These are phyloP conservation scores for Crucihimalaya himalaica DNA, from an alignment of 345 rosid species.

Conservation along the genomic window DNA sequence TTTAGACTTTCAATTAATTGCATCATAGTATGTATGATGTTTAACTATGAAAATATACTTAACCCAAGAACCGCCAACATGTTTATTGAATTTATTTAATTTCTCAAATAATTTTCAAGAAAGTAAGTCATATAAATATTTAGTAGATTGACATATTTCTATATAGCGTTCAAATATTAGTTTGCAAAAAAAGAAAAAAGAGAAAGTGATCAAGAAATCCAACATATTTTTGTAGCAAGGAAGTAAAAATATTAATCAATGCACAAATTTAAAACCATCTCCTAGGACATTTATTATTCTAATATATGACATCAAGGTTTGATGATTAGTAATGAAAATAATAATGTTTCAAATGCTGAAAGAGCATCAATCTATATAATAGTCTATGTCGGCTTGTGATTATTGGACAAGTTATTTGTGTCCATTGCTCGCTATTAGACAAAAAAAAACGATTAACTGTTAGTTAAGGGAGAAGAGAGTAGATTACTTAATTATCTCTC, in stretches of 20 bases:
- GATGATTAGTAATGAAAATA: conserved; percentile 8
- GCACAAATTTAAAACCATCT: neutral
- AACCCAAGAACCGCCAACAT: neutral
- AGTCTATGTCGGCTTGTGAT: conserved; percentile 13
- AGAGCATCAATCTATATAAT: neutral
- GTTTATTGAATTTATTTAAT: neutral
- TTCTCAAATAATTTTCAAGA: neutral
- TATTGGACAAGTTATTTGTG: neutral
- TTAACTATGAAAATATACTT: conserved; percentile 1
- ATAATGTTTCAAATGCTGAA: conserved; percentile 4
- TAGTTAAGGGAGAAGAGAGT: conserved; percentile 2
- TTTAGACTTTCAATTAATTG: neutral
- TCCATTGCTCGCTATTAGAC: conserved; percentile 14
- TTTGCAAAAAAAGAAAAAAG: neutral
- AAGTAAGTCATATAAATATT: neutral
- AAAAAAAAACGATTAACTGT: conserved; percentile 20
- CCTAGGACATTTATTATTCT: neutral
- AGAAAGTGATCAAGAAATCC: neutral
- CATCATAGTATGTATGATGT: neutral
- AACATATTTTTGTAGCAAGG: neutral
- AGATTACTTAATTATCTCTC: conserved; percentile 2
- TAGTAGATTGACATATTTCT: neutral
- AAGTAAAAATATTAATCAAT: neutral
- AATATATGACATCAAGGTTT: conserved; percentile 8
- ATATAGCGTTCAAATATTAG: neutral